A percentile compares a stretch with the other conserved stretches of the same genome.
Conservation (phyloP, 169 alveolate species). For the Plasmodium ovale region DNA sequence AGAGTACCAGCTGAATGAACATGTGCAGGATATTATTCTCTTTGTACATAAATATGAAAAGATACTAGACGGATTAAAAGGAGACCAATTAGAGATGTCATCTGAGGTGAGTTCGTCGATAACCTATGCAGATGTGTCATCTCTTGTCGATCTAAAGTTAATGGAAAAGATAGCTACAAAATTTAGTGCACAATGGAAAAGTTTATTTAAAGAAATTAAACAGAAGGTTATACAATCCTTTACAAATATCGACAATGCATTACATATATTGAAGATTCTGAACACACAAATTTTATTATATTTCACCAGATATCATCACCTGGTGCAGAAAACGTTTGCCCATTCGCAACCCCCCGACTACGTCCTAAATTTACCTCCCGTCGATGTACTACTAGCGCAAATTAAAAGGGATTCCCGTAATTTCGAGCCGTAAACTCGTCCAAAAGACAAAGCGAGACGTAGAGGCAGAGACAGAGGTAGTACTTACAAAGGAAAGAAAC, state of each 20-base stretch:
- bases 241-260: constrained; percentile 33
- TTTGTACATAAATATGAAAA: constrained; percentile 61
- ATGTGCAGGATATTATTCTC: constrained; percentile 25
- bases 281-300: constrained; percentile 59
- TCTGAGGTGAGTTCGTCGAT: background rate
- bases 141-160: constrained; percentile 73
- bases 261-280: constrained; percentile 29
- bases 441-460: too few species aligned
- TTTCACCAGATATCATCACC: constrained; percentile 45
- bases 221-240: constrained; percentile 44
- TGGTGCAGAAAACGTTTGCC: constrained; percentile 18
- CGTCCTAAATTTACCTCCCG: constrained; percentile 48
- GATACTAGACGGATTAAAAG: background rate
- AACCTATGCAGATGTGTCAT: constrained; percentile 36
- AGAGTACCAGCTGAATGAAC: constrained; percentile 27
- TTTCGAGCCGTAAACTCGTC: background rate
- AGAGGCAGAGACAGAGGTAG: background rate
- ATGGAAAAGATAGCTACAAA: constrained; percentile 49
- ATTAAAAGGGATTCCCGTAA: constrained; percentile 37
- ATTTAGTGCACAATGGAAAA: constrained; percentile 50
- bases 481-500: background rate
- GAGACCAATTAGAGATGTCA: background rate
- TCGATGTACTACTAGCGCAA: constrained; percentile 48
- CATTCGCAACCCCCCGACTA: constrained; percentile 10
- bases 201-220: constrained; percentile 18